phyloP scores from a whole-genome alignment of 371 early-diverging fungal genomes.

The Nosema muscidifuracis region DNA sequence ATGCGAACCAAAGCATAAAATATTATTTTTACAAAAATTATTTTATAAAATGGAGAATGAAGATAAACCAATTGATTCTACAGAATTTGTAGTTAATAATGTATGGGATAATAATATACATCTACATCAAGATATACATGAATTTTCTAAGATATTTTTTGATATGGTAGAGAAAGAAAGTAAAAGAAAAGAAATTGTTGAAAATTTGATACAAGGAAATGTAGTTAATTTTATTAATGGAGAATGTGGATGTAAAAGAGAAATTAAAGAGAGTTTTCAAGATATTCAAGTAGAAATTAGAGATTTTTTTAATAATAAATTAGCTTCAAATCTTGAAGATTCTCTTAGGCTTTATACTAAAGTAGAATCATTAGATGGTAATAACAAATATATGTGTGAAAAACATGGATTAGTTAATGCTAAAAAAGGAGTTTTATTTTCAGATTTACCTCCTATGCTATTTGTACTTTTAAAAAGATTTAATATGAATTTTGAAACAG shows the following conservation, averaged over 20 bases:
- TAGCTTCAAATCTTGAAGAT: conserved; percentile 67
- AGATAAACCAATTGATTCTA: conserved; percentile 21
- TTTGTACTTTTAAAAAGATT: conserved; percentile 93
- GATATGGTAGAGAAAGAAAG: conserved; percentile 62
- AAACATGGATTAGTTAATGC: conserved; percentile 88
- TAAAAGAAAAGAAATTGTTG: conserved; percentile 49
- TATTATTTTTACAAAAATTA: conserved; percentile 68
- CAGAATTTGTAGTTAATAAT: conserved; percentile 21
- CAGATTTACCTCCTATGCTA: conserved; percentile 82
- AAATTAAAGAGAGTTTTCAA: conserved; percentile 59
- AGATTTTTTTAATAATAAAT: conserved; percentile 22
- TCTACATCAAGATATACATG: conserved; percentile 63
- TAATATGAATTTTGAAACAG: conserved; percentile 72
- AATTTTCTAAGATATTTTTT: conserved; percentile 61
- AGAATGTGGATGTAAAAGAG: conserved; percentile 54
- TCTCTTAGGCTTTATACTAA: conserved; percentile 79
- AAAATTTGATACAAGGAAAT: conserved; percentile 54
- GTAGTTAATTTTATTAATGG: conserved; percentile 44
- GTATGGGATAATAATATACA: conserved; percentile 48
- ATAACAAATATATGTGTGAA: conserved; percentile 86
- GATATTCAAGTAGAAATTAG: conserved; percentile 57
- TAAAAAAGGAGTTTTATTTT: conserved; percentile 84
- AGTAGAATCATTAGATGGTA: conserved; percentile 69
- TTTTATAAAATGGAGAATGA: conserved; percentile 67
- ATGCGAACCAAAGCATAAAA: conserved; percentile 27